These are phyloP conservation scores for Xylariaceae sp. DNA, from an alignment of 2,329 filamentous ascomycete genomes.

Conservation along the genomic window DNA sequence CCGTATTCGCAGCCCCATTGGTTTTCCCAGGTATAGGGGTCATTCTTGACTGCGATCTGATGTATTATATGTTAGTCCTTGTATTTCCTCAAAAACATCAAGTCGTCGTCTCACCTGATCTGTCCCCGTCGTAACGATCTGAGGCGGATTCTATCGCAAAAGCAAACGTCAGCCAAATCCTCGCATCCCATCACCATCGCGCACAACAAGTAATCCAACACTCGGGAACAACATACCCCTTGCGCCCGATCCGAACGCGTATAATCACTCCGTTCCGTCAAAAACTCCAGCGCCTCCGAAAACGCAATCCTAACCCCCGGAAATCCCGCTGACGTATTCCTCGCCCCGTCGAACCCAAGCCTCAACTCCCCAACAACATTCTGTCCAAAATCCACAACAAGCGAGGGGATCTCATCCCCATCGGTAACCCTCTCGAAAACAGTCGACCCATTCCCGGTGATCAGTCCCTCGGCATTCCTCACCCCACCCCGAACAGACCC, in stretches of 20 bases:
- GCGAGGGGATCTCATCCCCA: conserved; percentile 29
- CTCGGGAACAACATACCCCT: conserved; percentile 3
- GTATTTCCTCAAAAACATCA: not conserved
- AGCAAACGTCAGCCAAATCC: not conserved
- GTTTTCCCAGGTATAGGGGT: conserved; percentile 42
- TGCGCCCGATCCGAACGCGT: conserved; percentile 42
- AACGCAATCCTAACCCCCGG: conserved; percentile 44
- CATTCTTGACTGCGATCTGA: conserved; percentile 40
- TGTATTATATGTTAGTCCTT: not conserved
- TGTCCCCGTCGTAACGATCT: conserved; percentile 41
- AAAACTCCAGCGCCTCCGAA: conserved; percentile 43
- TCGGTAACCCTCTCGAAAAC: conserved; percentile 29
- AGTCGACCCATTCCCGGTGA: conserved; percentile 25
- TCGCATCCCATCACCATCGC: not conserved
- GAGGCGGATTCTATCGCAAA: conserved; percentile 18
- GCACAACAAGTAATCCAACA: not conserved
- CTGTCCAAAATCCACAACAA: conserved; percentile 47
- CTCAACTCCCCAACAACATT: conserved; percentile 42
- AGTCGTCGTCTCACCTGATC: conserved; percentile 37
- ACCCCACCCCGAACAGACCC: conserved; percentile 36
- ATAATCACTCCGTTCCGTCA: conserved; percentile 43
- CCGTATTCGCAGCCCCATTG: conserved; percentile 40
- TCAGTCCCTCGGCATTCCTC: conserved; percentile 35
- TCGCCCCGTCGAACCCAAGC: conserved; percentile 39
- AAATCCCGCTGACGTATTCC: conserved; percentile 25